phyloP scores from a whole-genome alignment of 345 rosid species.

The Clausena lansium region DNA sequence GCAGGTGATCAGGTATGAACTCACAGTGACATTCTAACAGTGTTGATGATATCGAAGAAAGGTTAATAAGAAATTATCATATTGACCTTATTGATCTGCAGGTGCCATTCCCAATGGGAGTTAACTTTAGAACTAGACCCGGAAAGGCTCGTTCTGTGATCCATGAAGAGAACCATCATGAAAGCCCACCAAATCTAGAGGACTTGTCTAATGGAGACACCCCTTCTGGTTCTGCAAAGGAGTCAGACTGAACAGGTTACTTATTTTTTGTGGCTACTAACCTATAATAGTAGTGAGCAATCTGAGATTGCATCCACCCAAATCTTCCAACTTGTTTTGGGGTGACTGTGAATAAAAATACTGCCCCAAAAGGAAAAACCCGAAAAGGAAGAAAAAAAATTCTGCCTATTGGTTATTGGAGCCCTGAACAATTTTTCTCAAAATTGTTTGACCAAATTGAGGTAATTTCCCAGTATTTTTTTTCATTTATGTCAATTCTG shows the following conservation, averaged over 20 bases:
- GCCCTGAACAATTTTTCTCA: slow-evolving; percentile 15
- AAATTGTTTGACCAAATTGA: slow-evolving; percentile 7
- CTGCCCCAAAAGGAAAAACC: not conserved
- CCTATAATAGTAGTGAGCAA: slow-evolving; percentile 18
- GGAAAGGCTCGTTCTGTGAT: slow-evolving; percentile 32
- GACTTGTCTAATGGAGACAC: slow-evolving; percentile 32
- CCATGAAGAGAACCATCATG: slow-evolving; percentile 34
- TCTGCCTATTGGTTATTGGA: not conserved
- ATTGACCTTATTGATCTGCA: slow-evolving; percentile 16
- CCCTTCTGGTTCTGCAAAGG: slow-evolving; percentile 37
- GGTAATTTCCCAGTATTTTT: slow-evolving; percentile 14
- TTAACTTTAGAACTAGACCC: slow-evolving; percentile 45
- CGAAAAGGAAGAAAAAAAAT: not conserved
- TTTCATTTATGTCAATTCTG: not conserved
- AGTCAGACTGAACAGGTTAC: slow-evolving; percentile 32
- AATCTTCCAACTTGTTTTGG: slow-evolving; percentile 7
- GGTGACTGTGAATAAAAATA: not conserved
- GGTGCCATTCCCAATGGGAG: slow-evolving; percentile 72
- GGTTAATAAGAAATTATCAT: not conserved
- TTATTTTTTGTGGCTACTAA: slow-evolving; percentile 25
- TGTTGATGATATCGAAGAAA: not conserved
- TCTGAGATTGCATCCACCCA: not conserved
- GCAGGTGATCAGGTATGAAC: slow-evolving; percentile 67
- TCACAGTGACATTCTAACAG: not conserved
- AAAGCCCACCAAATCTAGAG: slow-evolving; percentile 31